Percentiles rank a stretch among this genome's conserved stretches.
phyloP scores from a whole-genome alignment of 495 filamentous ascomycete genomes.

The Lasiosphaeria hispida region DNA sequence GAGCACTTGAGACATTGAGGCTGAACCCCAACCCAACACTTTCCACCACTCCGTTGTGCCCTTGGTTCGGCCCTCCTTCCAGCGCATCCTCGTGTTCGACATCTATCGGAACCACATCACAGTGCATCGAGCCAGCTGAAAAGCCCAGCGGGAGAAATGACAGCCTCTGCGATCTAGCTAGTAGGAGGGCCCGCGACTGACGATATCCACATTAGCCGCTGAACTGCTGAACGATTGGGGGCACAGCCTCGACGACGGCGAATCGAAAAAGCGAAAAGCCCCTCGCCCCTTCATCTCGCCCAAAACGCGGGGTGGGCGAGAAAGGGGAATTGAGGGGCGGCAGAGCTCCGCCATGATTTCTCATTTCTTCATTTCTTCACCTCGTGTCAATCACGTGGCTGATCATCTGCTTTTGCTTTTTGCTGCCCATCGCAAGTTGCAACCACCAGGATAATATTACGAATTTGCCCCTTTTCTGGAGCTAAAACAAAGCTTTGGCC shows the following conservation, averaged over 20 bases:
- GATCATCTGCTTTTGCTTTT: not conserved
- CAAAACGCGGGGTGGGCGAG: not conserved
- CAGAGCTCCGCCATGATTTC: not conserved
- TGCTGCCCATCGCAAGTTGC: not conserved
- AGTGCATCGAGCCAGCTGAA: no score
- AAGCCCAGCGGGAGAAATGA: no score
- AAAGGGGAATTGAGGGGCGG: not conserved
- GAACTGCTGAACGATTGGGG: not conserved
- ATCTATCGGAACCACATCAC: no score
- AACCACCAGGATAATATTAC: not conserved
- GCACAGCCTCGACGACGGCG: constrained; percentile 25
- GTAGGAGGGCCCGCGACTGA: not conserved
- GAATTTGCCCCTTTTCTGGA: constrained; percentile 3
- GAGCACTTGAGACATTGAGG: no score
- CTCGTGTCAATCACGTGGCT: not conserved
- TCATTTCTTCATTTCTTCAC: not conserved
- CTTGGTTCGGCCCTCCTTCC: no score
- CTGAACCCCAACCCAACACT: no score
- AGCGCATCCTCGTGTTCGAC: no score
- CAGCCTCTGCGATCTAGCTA: no score
- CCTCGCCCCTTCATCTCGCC: constrained; percentile 1
- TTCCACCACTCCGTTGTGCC: no score
- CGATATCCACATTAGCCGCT: constrained; percentile 2
- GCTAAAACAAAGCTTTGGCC: not conserved
- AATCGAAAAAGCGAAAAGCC: constrained; percentile 10